Percentiles rank a stretch among this genome's conserved stretches.
Evolutionary conservation across 1,284 basidiomycete species (phyloP).

Genomic region (Ganoderma lucidum): DNA sequence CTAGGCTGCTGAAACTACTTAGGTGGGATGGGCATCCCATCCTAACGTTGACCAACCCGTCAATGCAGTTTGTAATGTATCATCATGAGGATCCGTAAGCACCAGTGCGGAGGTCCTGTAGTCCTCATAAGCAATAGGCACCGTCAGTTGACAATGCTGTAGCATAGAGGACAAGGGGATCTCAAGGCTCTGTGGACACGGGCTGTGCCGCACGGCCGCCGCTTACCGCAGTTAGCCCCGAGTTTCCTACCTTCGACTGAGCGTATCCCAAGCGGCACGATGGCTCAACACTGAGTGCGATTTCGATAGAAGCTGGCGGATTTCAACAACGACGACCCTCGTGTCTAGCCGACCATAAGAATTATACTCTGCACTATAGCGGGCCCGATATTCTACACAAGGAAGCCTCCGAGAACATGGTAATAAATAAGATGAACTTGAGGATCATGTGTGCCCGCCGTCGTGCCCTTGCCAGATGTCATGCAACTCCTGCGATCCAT

Average conservation of each 20-base stretch:
- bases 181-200: not conserved
- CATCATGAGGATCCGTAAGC: not conserved
- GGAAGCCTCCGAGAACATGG: not conserved
- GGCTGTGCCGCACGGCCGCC: not conserved
- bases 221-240: not conserved
- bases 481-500: conserved; percentile 19
- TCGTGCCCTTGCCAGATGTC: conserved; percentile 21
- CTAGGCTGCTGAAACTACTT: not conserved
- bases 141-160: not conserved
- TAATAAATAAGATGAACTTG: not conserved
- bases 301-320: not conserved
- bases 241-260: not conserved
- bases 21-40: not conserved
- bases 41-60: not conserved
- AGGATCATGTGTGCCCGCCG: not conserved
- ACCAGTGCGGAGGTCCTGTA: not conserved
- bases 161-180: not conserved
- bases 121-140: not conserved
- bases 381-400: not conserved
- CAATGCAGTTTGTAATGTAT: not conserved
- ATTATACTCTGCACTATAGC: not conserved
- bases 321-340: not conserved
- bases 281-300: not conserved
- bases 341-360: not conserved
- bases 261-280: not conserved